Percentiles rank a stretch among this genome's conserved stretches.
phyloP scores from a whole-genome alignment of 169 alveolate species.

The Cryptosporidium tyzzeri region DNA sequence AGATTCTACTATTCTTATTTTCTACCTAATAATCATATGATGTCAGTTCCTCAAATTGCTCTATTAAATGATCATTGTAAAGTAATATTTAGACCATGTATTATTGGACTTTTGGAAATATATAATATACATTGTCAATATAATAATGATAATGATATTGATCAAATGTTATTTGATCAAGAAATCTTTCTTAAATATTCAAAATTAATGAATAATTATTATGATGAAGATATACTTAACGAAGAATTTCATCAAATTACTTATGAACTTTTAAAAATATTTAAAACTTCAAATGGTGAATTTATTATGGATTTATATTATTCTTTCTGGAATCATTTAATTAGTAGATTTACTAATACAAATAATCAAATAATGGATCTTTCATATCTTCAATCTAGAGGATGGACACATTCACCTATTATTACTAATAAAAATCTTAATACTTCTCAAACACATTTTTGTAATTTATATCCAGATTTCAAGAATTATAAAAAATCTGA shows the following conservation, averaged over 20 bases:
- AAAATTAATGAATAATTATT: conserved; percentile 16
- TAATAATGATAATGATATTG: conserved; percentile 48
- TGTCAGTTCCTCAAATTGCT: conserved; percentile 70
- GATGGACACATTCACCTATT: conserved; percentile 50
- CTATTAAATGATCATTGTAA: conserved; percentile 46
- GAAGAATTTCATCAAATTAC: conserved; percentile 32
- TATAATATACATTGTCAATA: conserved; percentile 43
- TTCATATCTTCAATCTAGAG: conserved; percentile 66
- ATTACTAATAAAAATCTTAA: conserved; percentile 12
- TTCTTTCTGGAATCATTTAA: conserved; percentile 62
- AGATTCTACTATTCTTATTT: conserved; percentile 64
- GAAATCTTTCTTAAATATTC: conserved; percentile 18
- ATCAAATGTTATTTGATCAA: conserved; percentile 31
- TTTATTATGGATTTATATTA: conserved; percentile 46
- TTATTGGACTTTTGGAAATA: conserved; percentile 60
- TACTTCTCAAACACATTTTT: conserved; percentile 6
- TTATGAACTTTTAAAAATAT: conserved; percentile 45
- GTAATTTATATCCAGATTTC: conserved; percentile 29
- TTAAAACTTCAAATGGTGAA: conserved; percentile 68
- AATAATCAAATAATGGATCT: conserved; percentile 23
- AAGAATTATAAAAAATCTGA: conserved; percentile 3
- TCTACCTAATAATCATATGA: conserved; percentile 26
- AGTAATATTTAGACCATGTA: conserved; percentile 41
- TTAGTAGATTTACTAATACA: conserved; percentile 21
- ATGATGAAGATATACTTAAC: conserved; percentile 31